phyloP scores from a whole-genome alignment of 2,329 filamentous ascomycete genomes.

The Fusarium incarnatum region DNA sequence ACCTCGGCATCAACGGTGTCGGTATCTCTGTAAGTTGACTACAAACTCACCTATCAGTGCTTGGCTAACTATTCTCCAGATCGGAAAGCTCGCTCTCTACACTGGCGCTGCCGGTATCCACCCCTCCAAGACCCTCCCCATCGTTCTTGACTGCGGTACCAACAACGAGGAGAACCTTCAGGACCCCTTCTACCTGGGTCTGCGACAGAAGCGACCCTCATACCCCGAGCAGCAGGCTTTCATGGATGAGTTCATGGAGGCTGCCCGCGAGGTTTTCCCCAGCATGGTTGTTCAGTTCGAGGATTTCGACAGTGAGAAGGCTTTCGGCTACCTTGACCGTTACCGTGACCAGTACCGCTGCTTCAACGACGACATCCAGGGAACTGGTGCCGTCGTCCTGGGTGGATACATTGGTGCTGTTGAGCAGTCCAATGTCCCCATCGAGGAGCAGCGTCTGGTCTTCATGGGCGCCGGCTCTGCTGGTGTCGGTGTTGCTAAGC shows the following conservation, averaged over 20 bases:
- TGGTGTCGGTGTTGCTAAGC: slow-evolving; percentile 96
- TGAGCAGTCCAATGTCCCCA: slow-evolving; percentile 84
- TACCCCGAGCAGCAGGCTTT: slow-evolving; percentile 86
- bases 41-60: neutral
- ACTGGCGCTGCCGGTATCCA: slow-evolving; percentile 95
- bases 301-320: slow-evolving; percentile 92
- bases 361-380: slow-evolving; percentile 99
- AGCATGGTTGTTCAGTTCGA: slow-evolving; percentile 89
- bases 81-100: slow-evolving; percentile 96
- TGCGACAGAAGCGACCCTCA: slow-evolving; percentile 83
- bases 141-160: slow-evolving; percentile 75
- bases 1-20: slow-evolving; percentile 96
- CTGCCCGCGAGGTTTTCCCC: slow-evolving; percentile 78
- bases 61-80: slow-evolving; percentile 55
- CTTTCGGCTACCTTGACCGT: slow-evolving; percentile 91
- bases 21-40: slow-evolving; percentile 82
- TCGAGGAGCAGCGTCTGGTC: slow-evolving; percentile 91
- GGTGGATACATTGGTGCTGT: slow-evolving; percentile 82
- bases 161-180: slow-evolving; percentile 74
- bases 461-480: slow-evolving; percentile 97
- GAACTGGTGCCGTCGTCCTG: slow-evolving; percentile 93
- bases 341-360: slow-evolving; percentile 91
- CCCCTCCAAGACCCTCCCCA: slow-evolving; percentile 83
- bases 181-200: slow-evolving; percentile 87
- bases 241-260: slow-evolving; percentile 97